Conservation (phyloP, 768 basidiomycete genomes). For the Leccinum uliginosum region DNA sequence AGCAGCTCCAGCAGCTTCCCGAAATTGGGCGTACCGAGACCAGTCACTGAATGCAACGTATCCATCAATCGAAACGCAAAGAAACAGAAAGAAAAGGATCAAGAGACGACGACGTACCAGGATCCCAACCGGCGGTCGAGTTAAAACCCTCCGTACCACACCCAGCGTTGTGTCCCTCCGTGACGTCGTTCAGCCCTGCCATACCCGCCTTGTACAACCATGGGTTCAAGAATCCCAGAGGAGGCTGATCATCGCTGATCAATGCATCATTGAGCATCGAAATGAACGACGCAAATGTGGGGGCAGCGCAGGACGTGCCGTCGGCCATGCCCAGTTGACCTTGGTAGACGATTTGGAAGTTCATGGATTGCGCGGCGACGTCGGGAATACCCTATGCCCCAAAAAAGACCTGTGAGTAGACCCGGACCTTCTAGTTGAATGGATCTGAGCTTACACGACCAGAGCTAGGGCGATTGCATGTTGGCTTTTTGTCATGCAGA, state of each 20-base stretch:
- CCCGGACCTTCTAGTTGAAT: background rate
- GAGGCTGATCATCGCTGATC: constrained; percentile 34
- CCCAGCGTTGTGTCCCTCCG: constrained; percentile 49
- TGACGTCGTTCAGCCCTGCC: constrained; percentile 51
- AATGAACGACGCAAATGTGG: constrained; percentile 18
- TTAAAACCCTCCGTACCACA: constrained; percentile 37
- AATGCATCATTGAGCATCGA: constrained; percentile 65
- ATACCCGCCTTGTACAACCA: constrained; percentile 42
- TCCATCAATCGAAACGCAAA: background rate
- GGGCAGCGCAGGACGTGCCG: constrained; percentile 60
- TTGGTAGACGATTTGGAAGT: constrained; percentile 45
- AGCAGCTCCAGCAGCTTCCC: constrained; percentile 37
- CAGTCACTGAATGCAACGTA: constrained; percentile 39
- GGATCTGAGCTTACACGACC: constrained; percentile 38
- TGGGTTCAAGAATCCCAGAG: constrained; percentile 61
- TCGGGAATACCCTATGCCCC: constrained; percentile 56
- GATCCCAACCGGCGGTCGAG: constrained; percentile 55
- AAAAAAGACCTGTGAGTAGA: background rate
- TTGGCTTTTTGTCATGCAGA: background rate
- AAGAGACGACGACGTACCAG: constrained; percentile 35
- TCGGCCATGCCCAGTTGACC: constrained; percentile 39
- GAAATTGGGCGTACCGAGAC: constrained; percentile 54
- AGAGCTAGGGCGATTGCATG: background rate
- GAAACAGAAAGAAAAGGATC: background rate
- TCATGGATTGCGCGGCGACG: constrained; percentile 54